Base-by-base conservation (phyloP, 2,329 filamentous ascomycete species). In the Aspergillus proliferans region DNA sequence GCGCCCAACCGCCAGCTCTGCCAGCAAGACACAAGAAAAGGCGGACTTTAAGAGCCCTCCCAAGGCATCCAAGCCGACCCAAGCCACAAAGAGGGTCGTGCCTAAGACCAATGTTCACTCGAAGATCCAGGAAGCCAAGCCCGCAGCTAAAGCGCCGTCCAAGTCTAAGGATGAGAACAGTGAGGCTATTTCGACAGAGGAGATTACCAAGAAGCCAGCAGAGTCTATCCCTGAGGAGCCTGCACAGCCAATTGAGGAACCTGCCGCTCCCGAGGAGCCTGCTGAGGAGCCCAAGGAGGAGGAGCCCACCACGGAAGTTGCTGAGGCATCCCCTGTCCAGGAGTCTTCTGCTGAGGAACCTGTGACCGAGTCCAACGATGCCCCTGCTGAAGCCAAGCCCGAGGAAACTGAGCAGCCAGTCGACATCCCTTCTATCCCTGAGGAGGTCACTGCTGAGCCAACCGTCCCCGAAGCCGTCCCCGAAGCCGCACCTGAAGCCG, bases 1-100 rank as follows among this genome's bases (percentile, higher is more conserved):
- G 72, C 70, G 75, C 4, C 75, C 75, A 19, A 77, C 75, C 10
- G 71, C 73, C 28, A 76, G 73, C 53, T 76, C 74, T 45, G 72
- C 74, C 7, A 75, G 66, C 54, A 77, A 77, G 54, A 61, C 65
- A 12, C 73, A 76, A 45, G 75, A 77, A 14, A 75, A 73, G 54
- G 48, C 70, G 4, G 73, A 76, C 22, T 45, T 61, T 4, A 71
- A 67, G 51, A 69, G 65, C 43, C 69, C 70, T 33, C 67, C 71
- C 5, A 66, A 64, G 48, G 39, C 56, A 19, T 53, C 53, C 15
- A 56, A 57, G 30, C 43, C 58, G 14, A 19, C 9, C 15, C 38
- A 40, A 22, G 53, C 61, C 33, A 53, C 58, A 19, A 57, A 58
- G 26, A 56, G 56, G 39, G 60, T 58, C 8, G 52, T 54, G 34